A percentile compares a stretch with the other conserved stretches of the same genome.
These are phyloP conservation scores for Prillingera fragicola DNA, from an alignment of 1,284 basidiomycete genomes.

Conservation along the genomic window DNA sequence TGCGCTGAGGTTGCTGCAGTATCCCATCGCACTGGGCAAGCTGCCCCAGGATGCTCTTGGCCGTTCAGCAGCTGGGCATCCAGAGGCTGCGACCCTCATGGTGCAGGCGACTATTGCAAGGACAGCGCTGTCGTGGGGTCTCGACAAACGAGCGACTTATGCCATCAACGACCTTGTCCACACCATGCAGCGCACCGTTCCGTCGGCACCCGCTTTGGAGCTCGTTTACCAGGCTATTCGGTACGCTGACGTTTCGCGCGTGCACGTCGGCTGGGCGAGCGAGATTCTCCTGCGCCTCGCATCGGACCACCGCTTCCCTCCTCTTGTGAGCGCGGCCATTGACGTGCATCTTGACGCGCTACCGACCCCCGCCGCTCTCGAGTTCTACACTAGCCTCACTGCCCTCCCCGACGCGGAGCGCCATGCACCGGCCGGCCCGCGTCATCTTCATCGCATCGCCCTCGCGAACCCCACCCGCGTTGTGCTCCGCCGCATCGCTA, in stretches of 20 bases:
- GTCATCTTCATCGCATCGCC: conserved; percentile 9
- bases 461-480: conserved; percentile 3
- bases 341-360: conserved; percentile 8
- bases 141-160: conserved; percentile 8
- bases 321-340: not conserved
- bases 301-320: conserved; percentile 12
- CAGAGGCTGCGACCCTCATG: conserved; percentile 13
- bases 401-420: not conserved
- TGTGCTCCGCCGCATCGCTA: conserved; percentile 3
- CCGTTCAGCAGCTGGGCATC: conserved; percentile 6
- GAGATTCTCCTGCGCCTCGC: conserved; percentile 8
- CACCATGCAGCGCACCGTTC: conserved; percentile 10
- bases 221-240: conserved; percentile 12
- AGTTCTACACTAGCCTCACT: conserved; percentile 12
- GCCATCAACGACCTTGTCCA: conserved; percentile 15
- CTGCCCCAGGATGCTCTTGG: conserved; percentile 13
- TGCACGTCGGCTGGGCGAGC: conserved; percentile 4
- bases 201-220: conserved; percentile 2
- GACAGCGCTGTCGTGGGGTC: conserved; percentile 11
- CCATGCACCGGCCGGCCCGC: conserved; percentile 1
- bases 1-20: conserved; percentile 18
- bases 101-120: conserved; percentile 15
- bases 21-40: conserved; percentile 19
- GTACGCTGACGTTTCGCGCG: not conserved
- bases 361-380: conserved; percentile 3